Evolutionary conservation across 495 filamentous ascomycete genomes (phyloP).

Genomic region (Aspergillus saccharolyticus): DNA sequence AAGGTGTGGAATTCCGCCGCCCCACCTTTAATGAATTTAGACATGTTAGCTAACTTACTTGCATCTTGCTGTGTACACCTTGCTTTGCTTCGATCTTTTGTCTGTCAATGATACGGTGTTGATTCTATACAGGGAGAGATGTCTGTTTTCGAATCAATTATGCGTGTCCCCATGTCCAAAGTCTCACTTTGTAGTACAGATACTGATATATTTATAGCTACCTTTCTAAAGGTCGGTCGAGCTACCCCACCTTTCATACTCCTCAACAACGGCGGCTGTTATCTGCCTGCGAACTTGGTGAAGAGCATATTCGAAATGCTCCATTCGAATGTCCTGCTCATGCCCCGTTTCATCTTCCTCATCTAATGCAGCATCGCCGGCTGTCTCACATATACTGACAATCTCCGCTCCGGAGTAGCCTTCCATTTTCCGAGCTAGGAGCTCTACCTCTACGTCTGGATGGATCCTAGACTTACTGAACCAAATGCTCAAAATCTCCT

Average conservation of each 20-base stretch:
- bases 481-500: constrained; percentile 70
- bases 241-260: constrained; percentile 62
- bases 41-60: too few species aligned
- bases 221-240: constrained; percentile 25
- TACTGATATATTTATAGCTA: too few species aligned
- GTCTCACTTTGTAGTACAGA: too few species aligned
- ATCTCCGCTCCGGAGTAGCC: constrained; percentile 90
- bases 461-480: constrained; percentile 54
- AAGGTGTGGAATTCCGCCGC: neutral
- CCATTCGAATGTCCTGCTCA: constrained; percentile 50
- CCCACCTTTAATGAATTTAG: neutral
- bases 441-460: constrained; percentile 59
- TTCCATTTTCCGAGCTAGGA: constrained; percentile 65
- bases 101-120: too few species aligned
- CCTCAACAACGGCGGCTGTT: constrained; percentile 55
- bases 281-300: constrained; percentile 61
- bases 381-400: constrained; percentile 69
- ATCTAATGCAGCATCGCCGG: constrained; percentile 54
- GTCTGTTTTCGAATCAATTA: too few species aligned
- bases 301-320: constrained; percentile 62
- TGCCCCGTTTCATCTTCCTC: constrained; percentile 44
- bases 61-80: too few species aligned
- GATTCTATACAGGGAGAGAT: too few species aligned
- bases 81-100: too few species aligned
- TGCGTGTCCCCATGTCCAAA: too few species aligned